A percentile compares a stretch with the other conserved stretches of the same genome.
These are phyloP conservation scores for Penicillium bialowiezense DNA, from an alignment of 495 filamentous ascomycete species.

Conservation along the genomic window DNA sequence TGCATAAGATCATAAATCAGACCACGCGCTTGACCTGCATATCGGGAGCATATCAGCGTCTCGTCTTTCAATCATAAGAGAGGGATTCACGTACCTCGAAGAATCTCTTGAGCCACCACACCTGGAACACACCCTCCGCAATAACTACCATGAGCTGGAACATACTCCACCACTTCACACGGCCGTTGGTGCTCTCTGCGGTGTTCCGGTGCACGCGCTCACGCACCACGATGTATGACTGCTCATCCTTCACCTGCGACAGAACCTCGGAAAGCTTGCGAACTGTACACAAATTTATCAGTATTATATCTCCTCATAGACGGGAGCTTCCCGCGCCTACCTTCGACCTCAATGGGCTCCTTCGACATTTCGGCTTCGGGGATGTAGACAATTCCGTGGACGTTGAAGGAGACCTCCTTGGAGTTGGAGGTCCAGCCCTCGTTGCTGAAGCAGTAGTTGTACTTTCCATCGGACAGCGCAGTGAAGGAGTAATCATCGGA, in stretches of 20 bases:
- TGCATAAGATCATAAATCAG: conserved; percentile 20
- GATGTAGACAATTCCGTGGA: conserved; percentile 97
- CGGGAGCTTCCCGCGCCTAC: conserved; percentile 36
- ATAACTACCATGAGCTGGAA: conserved; percentile 90
- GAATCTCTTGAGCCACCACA: conserved; percentile 98
- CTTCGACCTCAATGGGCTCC: conserved; percentile 89
- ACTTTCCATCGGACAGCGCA: conserved; percentile 81
- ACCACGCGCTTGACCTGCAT: conserved; percentile 45
- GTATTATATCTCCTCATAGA: neutral
- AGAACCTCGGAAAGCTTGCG: conserved; percentile 81
- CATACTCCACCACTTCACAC: conserved; percentile 99
- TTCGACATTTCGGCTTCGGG: conserved; percentile 78
- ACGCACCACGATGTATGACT: conserved; percentile 92
- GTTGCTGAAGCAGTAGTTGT: conserved; percentile 97
- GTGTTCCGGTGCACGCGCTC: conserved; percentile 97
- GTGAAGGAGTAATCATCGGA: conserved; percentile 93
- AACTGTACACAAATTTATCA: conserved; percentile 50
- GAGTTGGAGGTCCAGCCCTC: conserved; percentile 88
- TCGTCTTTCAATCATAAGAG: neutral
- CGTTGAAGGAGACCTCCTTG: conserved; percentile 98
- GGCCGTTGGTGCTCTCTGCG: conserved; percentile 93
- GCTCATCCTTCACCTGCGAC: conserved; percentile 92
- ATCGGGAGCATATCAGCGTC: neutral
- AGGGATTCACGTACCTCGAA: conserved; percentile 70
- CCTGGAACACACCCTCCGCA: conserved; percentile 94